Evolutionary conservation across 169 alveolate genomes (phyloP).

Genomic region (Neospora caninum): DNA sequence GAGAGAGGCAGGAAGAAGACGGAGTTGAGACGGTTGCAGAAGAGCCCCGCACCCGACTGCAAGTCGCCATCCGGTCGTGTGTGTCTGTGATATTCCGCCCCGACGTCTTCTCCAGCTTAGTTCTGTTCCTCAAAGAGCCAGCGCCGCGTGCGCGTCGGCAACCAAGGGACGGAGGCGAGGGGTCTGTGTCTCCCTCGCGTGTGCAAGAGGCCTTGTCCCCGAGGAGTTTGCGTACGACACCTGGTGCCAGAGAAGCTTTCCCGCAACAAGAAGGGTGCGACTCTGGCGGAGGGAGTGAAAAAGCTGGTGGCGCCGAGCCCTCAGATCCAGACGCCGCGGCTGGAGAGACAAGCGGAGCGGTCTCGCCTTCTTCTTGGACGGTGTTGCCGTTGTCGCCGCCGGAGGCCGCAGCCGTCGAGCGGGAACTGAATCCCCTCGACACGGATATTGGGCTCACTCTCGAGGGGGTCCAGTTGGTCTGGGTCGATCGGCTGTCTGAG

Average conservation of each 20-base stretch:
- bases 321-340: not conserved
- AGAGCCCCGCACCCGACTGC: not conserved
- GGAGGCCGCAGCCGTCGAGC: not conserved
- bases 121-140: not conserved
- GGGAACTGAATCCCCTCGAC: slow-evolving; percentile 29
- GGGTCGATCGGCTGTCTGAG: not conserved
- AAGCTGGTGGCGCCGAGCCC: not conserved
- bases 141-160: not conserved
- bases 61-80: not conserved
- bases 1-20: not conserved
- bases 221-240: not conserved
- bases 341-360: not conserved
- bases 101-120: not conserved
- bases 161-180: not conserved
- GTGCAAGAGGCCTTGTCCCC: not conserved
- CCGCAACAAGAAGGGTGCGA: too few species aligned
- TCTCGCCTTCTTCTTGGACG: not conserved
- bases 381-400: not conserved
- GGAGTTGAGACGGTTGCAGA: not conserved
- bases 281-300: too few species aligned
- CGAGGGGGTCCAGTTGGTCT: not conserved
- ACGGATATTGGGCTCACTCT: not conserved
- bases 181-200: not conserved
- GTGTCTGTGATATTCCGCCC: slow-evolving; percentile 15
- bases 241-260: not conserved